These are phyloP conservation scores for Erysimum pusillum DNA, from an alignment of 441 rosid genomes.

Conservation along the genomic window DNA sequence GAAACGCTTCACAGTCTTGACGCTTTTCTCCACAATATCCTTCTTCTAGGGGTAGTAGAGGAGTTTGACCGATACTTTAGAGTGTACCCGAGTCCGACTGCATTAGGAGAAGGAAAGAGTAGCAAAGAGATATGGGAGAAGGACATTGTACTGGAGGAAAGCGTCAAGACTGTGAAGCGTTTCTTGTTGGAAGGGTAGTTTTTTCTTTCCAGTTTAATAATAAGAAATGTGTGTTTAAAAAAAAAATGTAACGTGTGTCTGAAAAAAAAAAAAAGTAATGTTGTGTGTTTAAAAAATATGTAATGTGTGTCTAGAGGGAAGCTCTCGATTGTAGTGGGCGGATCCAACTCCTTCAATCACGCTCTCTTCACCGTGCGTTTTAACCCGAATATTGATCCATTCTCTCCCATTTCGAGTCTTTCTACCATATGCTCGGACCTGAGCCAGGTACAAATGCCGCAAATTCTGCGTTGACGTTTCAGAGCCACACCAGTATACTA, in stretches of 20 bases:
- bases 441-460: conserved; percentile 52
- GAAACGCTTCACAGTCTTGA: conserved; percentile 66
- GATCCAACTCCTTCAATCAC: conserved; percentile 53
- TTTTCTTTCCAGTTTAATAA: too few relatives aligned
- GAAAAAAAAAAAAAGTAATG: conserved; percentile 36
- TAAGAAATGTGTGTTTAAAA: too few relatives aligned
- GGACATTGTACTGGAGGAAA: too few relatives aligned
- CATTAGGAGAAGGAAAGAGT: too few relatives aligned
- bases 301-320: conserved; percentile 23
- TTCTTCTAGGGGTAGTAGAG: conserved; percentile 35
- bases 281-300: conserved; percentile 37
- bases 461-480: conserved; percentile 68
- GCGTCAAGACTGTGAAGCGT: too few relatives aligned
- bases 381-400: conserved; percentile 10
- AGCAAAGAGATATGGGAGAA: too few relatives aligned
- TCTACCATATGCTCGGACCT: conserved; percentile 1
- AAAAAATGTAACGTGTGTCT: conserved; percentile 51
- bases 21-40: conserved; percentile 64
- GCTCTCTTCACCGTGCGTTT: conserved; percentile 14
- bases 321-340: conserved; percentile 64
- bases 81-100: background rate
- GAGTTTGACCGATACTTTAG: background rate
- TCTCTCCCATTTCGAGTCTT: conserved; percentile 6
- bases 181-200: too few relatives aligned
- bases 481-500: background rate